Base-by-base conservation (phyloP, 1,284 basidiomycete genomes). In the Boletus subluridellus region DNA sequence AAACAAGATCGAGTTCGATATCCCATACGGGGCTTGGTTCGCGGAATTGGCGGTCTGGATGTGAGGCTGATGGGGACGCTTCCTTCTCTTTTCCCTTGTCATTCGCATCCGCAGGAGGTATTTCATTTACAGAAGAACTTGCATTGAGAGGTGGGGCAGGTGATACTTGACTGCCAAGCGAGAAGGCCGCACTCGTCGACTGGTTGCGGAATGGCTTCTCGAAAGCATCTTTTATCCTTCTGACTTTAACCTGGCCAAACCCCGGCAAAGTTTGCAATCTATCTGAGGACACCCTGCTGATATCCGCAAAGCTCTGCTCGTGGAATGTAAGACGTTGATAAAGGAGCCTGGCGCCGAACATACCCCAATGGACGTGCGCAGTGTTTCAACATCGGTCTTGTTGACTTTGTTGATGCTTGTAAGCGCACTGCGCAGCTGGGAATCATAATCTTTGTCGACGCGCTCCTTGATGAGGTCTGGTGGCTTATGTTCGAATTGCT, bases 381-480 rank as follows among this genome's bases (percentile, higher is more conserved):
- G 77, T 1, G 95, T 97, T 73, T 95, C 87, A 1, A 96, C 94
- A 69, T 99, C 97, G 0, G 96, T 98, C 79, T 96, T 98, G 77
- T 99, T 99, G 58, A 99, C 90, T 65, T 93, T 95, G 67, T 85
- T 89, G 63, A 98, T 91, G 63, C 86, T 88, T 0, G 96, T 99
- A 38, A 99, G 78, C 0, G 92, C 84, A n/a, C 86, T 85, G 42
- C 91, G 90, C 14, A 98, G 76, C 66, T 94, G 83, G 6, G 92
- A 85, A 60, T 83, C 75, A 69, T 97, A 95, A 66, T 92, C 90
- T 65, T 95, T 93, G 69, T 95, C 93, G 6, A 93, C 80, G 30
- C 93, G 87, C 72, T 98, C 95, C 73, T 95, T 96, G 76, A 99
- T 95, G 64, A 94, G 77, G 69, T 95, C 91, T 5, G 96, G 95